Conservation (phyloP, 164 flowering plant genomes). For the Akebia trifoliata region DNA sequence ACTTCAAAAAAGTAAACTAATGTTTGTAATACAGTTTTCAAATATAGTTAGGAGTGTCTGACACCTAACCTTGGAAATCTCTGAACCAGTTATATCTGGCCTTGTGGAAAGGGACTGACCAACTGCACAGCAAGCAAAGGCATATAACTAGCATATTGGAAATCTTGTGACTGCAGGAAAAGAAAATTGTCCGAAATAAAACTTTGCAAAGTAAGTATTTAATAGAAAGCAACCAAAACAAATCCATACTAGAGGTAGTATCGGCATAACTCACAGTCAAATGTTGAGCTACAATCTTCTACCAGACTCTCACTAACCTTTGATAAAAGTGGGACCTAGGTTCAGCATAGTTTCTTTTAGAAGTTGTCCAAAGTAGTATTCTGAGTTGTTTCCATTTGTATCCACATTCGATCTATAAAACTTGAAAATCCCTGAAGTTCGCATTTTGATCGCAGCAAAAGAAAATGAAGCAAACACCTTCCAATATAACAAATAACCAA, state of each 20-base stretch:
- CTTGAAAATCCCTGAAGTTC: conserved; percentile 39
- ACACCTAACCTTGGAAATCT: conserved; percentile 69
- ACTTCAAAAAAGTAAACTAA: too few species aligned
- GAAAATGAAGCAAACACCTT: conserved; percentile 75
- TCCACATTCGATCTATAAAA: conserved; percentile 21
- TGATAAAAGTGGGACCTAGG: conserved; percentile 93
- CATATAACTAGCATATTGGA: conserved; percentile 39
- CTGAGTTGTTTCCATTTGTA: conserved; percentile 28
- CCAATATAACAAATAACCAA: conserved; percentile 20
- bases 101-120: conserved; percentile 99
- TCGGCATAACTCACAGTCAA: background rate
- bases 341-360: conserved; percentile 85
- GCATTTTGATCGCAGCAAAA: conserved; percentile 56
- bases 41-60: background rate
- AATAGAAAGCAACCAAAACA: background rate
- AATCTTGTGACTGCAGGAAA: conserved; percentile 37
- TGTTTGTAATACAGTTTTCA: too few species aligned
- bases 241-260: background rate
- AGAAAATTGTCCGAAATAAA: conserved; percentile 19
- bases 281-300: conserved; percentile 4
- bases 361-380: conserved; percentile 60
- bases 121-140: conserved; percentile 74
- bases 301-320: conserved; percentile 46
- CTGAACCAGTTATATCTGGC: conserved; percentile 93
- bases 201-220: conserved; percentile 9